Percentiles rank a stretch among this genome's conserved stretches.
Conservation (phyloP, 352 stramenopile species). For the Phytophthora uliginosa region DNA sequence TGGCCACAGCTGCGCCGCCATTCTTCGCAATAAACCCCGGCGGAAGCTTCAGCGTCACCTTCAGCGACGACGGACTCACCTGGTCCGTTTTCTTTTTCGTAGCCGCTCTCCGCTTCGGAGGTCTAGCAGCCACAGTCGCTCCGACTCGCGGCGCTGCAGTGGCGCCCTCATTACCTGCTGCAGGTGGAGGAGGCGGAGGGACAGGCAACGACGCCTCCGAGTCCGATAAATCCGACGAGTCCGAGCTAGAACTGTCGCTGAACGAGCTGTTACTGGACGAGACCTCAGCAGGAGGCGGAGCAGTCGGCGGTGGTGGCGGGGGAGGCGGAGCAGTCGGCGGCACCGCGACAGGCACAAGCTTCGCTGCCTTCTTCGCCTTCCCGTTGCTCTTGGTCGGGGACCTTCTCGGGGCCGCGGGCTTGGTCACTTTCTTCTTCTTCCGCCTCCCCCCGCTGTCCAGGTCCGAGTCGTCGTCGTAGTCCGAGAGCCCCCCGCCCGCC, state of each 20-base stretch:
- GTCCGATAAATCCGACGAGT: constrained; percentile 55
- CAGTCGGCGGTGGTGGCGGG: constrained; percentile 44
- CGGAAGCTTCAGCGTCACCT: constrained; percentile 70
- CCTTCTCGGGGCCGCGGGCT: constrained; percentile 24
- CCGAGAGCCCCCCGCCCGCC: constrained; percentile 22
- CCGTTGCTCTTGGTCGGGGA: constrained; percentile 37
- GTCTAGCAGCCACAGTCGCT: constrained; percentile 9
- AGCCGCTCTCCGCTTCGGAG: constrained; percentile 30
- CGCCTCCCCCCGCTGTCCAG: constrained; percentile 27
- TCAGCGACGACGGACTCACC: constrained; percentile 51
- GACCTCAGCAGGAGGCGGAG: constrained; percentile 29
- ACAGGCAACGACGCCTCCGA: constrained; percentile 40
- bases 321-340: constrained; percentile 37
- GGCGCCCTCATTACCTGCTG: constrained; percentile 14
- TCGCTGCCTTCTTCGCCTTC: constrained; percentile 32
- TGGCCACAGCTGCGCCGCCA: constrained; percentile 5
- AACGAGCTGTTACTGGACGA: constrained; percentile 63
- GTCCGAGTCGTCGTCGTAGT: constrained; percentile 44
- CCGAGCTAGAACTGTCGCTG: constrained; percentile 66
- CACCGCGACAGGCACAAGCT: constrained; percentile 8
- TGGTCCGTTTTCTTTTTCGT: constrained; percentile 40
- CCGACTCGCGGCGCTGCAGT: constrained; percentile 21
- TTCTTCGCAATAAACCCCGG: constrained; percentile 57
- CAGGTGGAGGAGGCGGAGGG: constrained; percentile 37
- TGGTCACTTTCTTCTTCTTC: constrained; percentile 27